phyloP scores from a whole-genome alignment of 2,329 filamentous ascomycete genomes.

The Colletotrichum sidae region DNA sequence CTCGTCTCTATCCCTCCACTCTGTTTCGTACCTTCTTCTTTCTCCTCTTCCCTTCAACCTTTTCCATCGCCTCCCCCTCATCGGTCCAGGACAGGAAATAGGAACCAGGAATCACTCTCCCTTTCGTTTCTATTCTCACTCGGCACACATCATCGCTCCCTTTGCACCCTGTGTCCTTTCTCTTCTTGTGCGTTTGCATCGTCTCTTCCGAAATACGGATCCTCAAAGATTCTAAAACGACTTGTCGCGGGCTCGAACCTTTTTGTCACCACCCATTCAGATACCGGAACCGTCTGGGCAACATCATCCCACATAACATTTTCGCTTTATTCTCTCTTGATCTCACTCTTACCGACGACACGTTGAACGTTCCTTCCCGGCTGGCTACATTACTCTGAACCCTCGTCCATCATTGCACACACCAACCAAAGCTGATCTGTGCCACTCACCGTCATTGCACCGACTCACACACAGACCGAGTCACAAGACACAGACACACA shows the following conservation, averaged over 20 bases:
- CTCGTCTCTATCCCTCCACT: constrained; percentile 26
- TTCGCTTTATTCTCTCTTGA: neutral
- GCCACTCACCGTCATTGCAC: constrained; percentile 35
- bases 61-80: constrained; percentile 16
- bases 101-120: neutral
- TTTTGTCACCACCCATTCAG: constrained; percentile 13
- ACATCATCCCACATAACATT: constrained; percentile 1
- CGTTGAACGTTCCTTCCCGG: constrained; percentile 36
- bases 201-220: constrained; percentile 11
- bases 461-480: constrained; percentile 12
- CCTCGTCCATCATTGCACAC: constrained; percentile 16
- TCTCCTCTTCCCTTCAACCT: constrained; percentile 21
- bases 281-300: neutral
- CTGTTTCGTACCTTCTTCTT: constrained; percentile 3
- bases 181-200: constrained; percentile 17
- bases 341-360: constrained; percentile 18
- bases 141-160: constrained; percentile 17
- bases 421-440: constrained; percentile 12
- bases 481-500: constrained; percentile 20
- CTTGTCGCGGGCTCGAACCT: constrained; percentile 34
- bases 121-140: constrained; percentile 5
- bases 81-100: constrained; percentile 25
- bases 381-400: constrained; percentile 23
- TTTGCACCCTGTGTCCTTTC: constrained; percentile 28
- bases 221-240: constrained; percentile 6